Percentiles rank a stretch among this genome's conserved stretches.
Conservation (phyloP, 768 basidiomycete species). For the Hygrocybe punicea region DNA sequence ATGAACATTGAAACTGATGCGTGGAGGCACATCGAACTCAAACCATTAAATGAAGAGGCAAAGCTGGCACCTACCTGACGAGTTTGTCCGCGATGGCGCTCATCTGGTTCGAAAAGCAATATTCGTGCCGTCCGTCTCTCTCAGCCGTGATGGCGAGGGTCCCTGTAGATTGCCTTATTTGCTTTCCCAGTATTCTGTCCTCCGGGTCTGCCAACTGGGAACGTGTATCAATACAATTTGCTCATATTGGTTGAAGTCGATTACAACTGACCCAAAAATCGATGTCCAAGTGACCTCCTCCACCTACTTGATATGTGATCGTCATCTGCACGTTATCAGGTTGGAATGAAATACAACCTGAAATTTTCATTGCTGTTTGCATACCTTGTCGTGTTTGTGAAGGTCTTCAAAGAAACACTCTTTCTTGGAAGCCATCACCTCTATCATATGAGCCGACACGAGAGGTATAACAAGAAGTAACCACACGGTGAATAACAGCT, state of each 20-base stretch:
- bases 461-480: constrained; percentile 43
- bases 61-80: constrained; percentile 91
- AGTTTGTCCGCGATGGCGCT: constrained; percentile 93
- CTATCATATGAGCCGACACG: constrained; percentile 64
- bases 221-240: constrained; percentile 9
- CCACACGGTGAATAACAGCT: constrained; percentile 28
- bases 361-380: constrained; percentile 1
- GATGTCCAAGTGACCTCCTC: constrained; percentile 94
- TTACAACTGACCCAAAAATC: constrained; percentile 80
- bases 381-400: constrained; percentile 83
- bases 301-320: constrained; percentile 97
- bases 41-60: constrained; percentile 80
- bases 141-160: constrained; percentile 83
- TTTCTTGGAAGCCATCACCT: constrained; percentile 73
- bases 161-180: constrained; percentile 85
- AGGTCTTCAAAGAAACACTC: constrained; percentile 97
- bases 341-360: not conserved
- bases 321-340: constrained; percentile 70
- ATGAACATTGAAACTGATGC: constrained; percentile 93
- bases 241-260: not conserved
- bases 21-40: constrained; percentile 88
- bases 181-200: constrained; percentile 64
- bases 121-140: constrained; percentile 83
- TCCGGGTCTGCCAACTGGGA: constrained; percentile 78
- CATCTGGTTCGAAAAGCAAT: constrained; percentile 99